phyloP scores from a whole-genome alignment of 768 basidiomycete genomes.

The Lactifluus echinatus region DNA sequence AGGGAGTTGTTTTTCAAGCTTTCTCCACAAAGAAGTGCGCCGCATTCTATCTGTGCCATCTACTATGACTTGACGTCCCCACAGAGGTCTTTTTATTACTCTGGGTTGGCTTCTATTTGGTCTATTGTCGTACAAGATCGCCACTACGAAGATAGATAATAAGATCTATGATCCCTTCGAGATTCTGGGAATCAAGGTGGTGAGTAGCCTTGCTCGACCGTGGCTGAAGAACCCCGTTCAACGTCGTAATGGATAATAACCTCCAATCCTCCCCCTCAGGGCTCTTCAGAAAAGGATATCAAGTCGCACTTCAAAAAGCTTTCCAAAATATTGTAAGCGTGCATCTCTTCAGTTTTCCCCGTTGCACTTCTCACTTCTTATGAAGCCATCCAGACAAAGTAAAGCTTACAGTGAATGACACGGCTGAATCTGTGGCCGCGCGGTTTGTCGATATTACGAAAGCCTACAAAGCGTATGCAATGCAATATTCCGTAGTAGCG shows the following conservation, averaged over 20 bases:
- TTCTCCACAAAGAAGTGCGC: constrained; percentile 9
- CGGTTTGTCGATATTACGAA: constrained; percentile 92
- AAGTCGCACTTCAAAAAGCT: constrained; percentile 93
- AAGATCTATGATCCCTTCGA: constrained; percentile 91
- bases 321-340: constrained; percentile 70
- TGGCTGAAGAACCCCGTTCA: not conserved
- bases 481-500: not conserved
- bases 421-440: constrained; percentile 75
- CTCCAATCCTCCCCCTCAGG: constrained; percentile 32
- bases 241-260: no score
- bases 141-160: constrained; percentile 47
- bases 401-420: constrained; percentile 70
- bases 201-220: constrained; percentile 32
- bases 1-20: constrained; percentile 17
- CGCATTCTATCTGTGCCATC: not conserved
- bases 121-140: constrained; percentile 58
- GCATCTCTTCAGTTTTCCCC: not conserved
- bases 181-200: constrained; percentile 71
- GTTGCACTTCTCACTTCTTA: not conserved
- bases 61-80: not conserved
- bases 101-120: constrained; percentile 70
- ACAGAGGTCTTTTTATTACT: constrained; percentile 50
- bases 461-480: constrained; percentile 85
- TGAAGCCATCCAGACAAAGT: constrained; percentile 95
- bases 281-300: constrained; percentile 76